These are phyloP conservation scores for Cochlearia excelsa DNA, from an alignment of 345 rosid species.

Conservation along the genomic window DNA sequence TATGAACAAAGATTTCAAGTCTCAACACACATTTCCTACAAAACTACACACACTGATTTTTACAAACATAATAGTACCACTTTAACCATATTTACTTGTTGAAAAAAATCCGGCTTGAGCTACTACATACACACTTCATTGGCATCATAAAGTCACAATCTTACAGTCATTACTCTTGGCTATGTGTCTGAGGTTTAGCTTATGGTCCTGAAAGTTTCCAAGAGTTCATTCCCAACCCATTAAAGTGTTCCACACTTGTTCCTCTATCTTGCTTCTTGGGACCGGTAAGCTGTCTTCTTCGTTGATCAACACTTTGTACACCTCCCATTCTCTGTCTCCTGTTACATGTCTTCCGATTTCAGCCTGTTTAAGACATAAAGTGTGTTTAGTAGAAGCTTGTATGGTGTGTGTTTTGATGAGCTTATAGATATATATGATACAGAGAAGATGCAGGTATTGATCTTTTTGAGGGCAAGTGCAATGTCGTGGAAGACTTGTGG, in stretches of 20 bases:
- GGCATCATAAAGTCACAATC: background rate
- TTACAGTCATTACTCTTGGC: constrained; percentile 18
- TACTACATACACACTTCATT: no score
- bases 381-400: background rate
- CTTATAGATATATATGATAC: constrained; percentile 36
- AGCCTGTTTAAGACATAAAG: constrained; percentile 47
- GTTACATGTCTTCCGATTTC: constrained; percentile 72
- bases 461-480: constrained; percentile 79
- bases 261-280: constrained; percentile 57
- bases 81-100: constrained; percentile 18
- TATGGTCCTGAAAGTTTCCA: background rate
- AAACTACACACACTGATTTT: no score
- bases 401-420: constrained; percentile 15
- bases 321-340: constrained; percentile 87
- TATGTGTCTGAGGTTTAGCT: constrained; percentile 25
- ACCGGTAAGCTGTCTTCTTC: constrained; percentile 63
- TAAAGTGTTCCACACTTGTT: constrained; percentile 75
- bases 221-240: constrained; percentile 78
- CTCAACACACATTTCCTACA: background rate
- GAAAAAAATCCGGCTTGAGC: background rate
- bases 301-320: constrained; percentile 73
- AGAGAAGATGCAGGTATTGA: constrained; percentile 73
- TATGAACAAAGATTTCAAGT: background rate
- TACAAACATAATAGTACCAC: constrained; percentile 4
- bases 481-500: constrained; percentile 91